These are phyloP conservation scores for Metschnikowia borealis DNA, from an alignment of 805 yeast genomes.

Conservation along the genomic window DNA sequence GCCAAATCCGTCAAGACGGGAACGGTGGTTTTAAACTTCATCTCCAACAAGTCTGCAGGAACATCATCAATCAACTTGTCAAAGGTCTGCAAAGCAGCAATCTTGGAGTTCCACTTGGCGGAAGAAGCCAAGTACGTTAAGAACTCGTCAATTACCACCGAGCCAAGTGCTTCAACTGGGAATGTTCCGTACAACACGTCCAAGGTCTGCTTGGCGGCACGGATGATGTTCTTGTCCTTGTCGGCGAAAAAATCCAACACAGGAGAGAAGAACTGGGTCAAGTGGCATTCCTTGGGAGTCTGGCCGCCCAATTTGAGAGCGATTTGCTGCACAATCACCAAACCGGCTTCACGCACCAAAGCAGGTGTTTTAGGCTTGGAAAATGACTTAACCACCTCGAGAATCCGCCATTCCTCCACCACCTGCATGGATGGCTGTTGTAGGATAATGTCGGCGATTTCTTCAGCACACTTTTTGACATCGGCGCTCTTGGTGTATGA, in stretches of 20 bases:
- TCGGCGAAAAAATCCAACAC: conserved; percentile 77
- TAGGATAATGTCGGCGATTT: conserved; percentile 47
- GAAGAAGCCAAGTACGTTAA: conserved; percentile 66
- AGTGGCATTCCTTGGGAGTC: conserved; percentile 71
- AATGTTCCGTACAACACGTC: conserved; percentile 66
- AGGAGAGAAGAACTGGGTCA: conserved; percentile 56
- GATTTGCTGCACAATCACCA: conserved; percentile 57
- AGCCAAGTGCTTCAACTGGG: conserved; percentile 74
- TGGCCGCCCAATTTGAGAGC: conserved; percentile 59
- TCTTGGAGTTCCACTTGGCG: conserved; percentile 90
- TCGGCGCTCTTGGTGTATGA: conserved; percentile 50
- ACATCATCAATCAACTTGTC: conserved; percentile 75
- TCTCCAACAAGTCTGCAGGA: conserved; percentile 81
- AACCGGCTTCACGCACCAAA: conserved; percentile 71
- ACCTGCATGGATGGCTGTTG: conserved; percentile 37
- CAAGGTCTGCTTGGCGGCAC: conserved; percentile 78
- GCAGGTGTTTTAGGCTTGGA: conserved; percentile 71
- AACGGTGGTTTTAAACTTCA: conserved; percentile 70
- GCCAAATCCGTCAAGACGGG: conserved; percentile 86
- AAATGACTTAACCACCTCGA: conserved; percentile 60
- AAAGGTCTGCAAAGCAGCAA: conserved; percentile 69
- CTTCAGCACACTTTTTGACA: conserved; percentile 50
- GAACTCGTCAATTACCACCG: conserved; percentile 61
- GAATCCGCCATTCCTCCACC: conserved; percentile 62
- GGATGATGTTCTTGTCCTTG: conserved; percentile 79